Percentiles rank a stretch among this genome's conserved stretches.
Conservation (phyloP, 345 rosid species). For the Trapa incisa region DNA sequence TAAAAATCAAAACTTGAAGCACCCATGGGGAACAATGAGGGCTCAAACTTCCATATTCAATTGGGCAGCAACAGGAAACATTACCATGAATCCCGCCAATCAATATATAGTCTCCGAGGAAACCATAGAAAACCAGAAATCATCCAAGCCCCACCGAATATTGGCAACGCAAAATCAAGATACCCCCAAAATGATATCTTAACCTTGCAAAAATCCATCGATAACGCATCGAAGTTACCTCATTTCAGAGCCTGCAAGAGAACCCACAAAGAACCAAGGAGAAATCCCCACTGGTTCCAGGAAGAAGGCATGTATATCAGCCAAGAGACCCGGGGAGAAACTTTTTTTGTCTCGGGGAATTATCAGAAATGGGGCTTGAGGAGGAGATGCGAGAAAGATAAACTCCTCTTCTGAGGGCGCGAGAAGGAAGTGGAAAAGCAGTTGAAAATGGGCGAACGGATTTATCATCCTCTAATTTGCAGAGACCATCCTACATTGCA, state of each 20-base stretch:
- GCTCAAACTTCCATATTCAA: background rate
- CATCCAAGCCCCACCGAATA: background rate
- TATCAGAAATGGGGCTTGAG: background rate
- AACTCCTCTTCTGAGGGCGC: background rate
- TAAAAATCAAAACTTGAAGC: background rate
- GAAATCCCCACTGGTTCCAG: background rate
- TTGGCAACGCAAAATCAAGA: background rate
- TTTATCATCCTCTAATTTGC: background rate
- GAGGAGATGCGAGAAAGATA: background rate
- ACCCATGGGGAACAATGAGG: background rate
- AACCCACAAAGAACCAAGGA: background rate
- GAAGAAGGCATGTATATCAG: background rate
- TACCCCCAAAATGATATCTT: background rate
- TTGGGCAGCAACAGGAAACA: background rate
- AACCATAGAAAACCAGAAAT: too few species aligned
- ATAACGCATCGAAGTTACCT: background rate
- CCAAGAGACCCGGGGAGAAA: background rate
- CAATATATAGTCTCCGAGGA: background rate
- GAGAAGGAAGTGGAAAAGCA: background rate
- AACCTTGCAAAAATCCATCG: background rate
- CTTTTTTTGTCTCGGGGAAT: background rate
- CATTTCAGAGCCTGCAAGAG: background rate
- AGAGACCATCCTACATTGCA: background rate
- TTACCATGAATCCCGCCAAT: background rate
- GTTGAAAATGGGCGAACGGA: background rate